Evolutionary conservation across 2,329 filamentous ascomycete species (phyloP).

Genomic region (Rutstroemia sydowiana): DNA sequence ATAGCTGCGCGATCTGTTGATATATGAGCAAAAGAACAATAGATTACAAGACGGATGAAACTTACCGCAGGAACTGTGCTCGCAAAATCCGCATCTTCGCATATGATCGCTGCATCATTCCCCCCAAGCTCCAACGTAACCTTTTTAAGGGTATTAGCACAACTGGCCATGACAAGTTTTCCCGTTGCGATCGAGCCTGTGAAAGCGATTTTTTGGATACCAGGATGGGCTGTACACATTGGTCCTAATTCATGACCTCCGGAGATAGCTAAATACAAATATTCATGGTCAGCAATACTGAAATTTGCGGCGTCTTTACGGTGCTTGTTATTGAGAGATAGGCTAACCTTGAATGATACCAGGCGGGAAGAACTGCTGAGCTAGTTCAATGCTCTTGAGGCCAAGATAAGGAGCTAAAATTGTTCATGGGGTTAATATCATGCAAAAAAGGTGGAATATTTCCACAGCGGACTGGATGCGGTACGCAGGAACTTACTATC

Average conservation of each 20-base stretch:
- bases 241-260: slow-evolving; percentile 43
- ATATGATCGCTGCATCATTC: slow-evolving; percentile 47
- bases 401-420: slow-evolving; percentile 43
- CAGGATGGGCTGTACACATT: slow-evolving; percentile 44
- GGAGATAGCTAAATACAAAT: no score
- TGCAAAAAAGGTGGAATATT: no score
- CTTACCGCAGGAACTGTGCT: slow-evolving; percentile 31
- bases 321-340: no score
- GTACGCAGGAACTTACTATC: no score
- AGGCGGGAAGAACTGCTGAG: slow-evolving; percentile 40
- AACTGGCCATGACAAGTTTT: slow-evolving; percentile 40
- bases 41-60: neutral
- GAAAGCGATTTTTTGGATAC: slow-evolving; percentile 50
- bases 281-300: no score
- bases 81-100: slow-evolving; percentile 42
- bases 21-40: neutral
- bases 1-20: no score
- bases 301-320: no score
- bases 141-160: slow-evolving; percentile 39
- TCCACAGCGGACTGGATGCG: no score
- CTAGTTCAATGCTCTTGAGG: slow-evolving; percentile 46
- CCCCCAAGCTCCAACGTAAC: slow-evolving; percentile 38
- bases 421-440: no score
- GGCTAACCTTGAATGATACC: slow-evolving; percentile 50
- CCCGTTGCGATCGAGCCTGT: slow-evolving; percentile 48